Evolutionary conservation across 306 rosid species (phyloP), one percentile per base, ranked within the genome.

Genomic region (Trifolium fragiferum): DNA sequence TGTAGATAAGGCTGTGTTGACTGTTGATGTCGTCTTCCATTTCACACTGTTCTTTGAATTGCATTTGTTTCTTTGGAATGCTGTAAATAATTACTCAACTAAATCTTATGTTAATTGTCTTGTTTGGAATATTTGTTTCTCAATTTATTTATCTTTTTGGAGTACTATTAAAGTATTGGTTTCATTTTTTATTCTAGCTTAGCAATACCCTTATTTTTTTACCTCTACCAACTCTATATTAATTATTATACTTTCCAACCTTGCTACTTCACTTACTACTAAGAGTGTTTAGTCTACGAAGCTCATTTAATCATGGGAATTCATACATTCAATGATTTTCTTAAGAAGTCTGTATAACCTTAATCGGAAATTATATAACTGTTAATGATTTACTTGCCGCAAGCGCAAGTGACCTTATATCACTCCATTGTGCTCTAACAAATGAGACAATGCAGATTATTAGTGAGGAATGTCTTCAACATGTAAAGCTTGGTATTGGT

Each of bases 331-430:
- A 15, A 1, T 60, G 20, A 60, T 15, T 60, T 58, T 58, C 19
- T 58, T 58, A 13, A 58, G 10, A 58, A 27, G 5, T 25, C 11
- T 15, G 21, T 11, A 15, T 60, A 30, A 32, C 43, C 43, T 32
- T 60, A 60, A 7, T 8, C 41, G 6, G n/a, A n/a, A 57, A 14
- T 23, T 23, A 23, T n/a, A 23, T 12, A 57, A 95, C 99, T 64
- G 96, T 95, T 47, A 92, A 95, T 49, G 99, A 95, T 85, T 86
- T 95, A 75, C 93, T 95, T 72, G 99, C 99, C 5, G 96, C 99
- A n/a, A n/a, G n/a, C n/a, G n/a, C n/a, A 13, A 95, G 99, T 66
- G 99, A 95, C 82, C 96, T 95, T 61, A 77, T 95, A 50, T 95
- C 98, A 6, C 97, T 95, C 68, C 99, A 95, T 63, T 95, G 99